A percentile compares a stretch with the other conserved stretches of the same genome.
Evolutionary conservation across 2,329 filamentous ascomycete species (phyloP).

Genomic region (Rhynchosporium graminicola): DNA sequence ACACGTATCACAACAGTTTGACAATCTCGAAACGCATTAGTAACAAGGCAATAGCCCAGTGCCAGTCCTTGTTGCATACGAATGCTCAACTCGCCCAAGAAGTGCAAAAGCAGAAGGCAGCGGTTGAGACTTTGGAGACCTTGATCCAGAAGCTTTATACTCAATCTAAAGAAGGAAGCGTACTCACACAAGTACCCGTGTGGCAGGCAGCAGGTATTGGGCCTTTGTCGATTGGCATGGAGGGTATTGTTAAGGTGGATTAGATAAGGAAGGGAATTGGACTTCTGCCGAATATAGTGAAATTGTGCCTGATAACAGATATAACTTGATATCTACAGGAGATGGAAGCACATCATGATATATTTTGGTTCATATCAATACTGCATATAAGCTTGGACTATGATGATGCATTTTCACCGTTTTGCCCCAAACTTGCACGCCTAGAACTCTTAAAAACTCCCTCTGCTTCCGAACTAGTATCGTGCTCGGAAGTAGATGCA

Average conservation of each 20-base stretch:
- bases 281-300: background rate
- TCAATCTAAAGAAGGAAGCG: background rate
- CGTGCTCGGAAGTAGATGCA: too few relatives aligned
- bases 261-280: background rate
- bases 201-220: background rate
- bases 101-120: background rate
- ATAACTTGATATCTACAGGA: background rate
- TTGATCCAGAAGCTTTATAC: background rate
- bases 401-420: too few relatives aligned
- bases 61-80: background rate
- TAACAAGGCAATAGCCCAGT: background rate
- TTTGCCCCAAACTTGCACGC: too few relatives aligned
- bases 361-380: too few relatives aligned
- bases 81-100: background rate
- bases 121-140: background rate
- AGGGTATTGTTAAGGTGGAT: background rate
- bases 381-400: too few relatives aligned
- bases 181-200: background rate
- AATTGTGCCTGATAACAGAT: background rate
- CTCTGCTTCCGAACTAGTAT: too few relatives aligned
- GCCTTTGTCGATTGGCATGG: background rate
- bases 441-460: too few relatives aligned
- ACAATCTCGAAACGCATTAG: background rate
- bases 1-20: background rate
- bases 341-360: too few relatives aligned